A percentile compares a stretch with the other conserved stretches of the same genome.
phyloP scores from a whole-genome alignment of 495 filamentous ascomycete species.

The Cenococcum geophilum region DNA sequence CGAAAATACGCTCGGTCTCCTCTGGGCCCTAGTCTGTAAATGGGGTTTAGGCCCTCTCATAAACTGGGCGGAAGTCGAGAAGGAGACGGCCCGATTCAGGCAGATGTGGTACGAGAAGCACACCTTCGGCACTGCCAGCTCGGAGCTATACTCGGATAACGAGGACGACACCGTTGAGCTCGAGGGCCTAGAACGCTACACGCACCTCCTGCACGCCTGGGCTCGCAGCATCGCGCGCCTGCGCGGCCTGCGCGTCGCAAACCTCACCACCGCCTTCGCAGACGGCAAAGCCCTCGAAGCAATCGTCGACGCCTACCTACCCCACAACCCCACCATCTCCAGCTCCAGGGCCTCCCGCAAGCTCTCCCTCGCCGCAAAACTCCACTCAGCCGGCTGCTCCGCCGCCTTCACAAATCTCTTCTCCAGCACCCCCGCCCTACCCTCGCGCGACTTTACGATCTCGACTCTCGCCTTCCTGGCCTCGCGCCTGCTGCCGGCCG shows the following conservation, averaged over 20 bases:
- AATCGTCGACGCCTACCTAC: constrained; percentile 56
- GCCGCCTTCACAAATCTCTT: constrained; percentile 37
- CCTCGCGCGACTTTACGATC: constrained; percentile 50
- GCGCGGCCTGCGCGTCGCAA: constrained; percentile 46
- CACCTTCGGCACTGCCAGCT: constrained; percentile 16
- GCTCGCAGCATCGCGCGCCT: constrained; percentile 45
- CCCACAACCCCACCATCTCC: constrained; percentile 29
- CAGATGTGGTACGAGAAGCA: constrained; percentile 30
- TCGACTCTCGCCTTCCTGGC: constrained; percentile 56
- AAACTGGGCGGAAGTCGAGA: constrained; percentile 49
- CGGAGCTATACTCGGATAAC: constrained; percentile 19
- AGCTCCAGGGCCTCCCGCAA: not conserved
- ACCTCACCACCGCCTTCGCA: constrained; percentile 57
- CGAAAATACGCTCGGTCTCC: constrained; percentile 58
- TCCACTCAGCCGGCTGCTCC: constrained; percentile 36
- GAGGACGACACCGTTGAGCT: constrained; percentile 22
- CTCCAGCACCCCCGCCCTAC: constrained; percentile 18
- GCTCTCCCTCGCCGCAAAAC: constrained; percentile 28
- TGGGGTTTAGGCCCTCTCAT: constrained; percentile 52
- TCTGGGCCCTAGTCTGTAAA: constrained; percentile 57
- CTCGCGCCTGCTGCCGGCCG: constrained; percentile 53
- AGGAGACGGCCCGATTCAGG: constrained; percentile 43
- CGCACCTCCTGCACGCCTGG: constrained; percentile 50
- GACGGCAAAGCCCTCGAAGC: constrained; percentile 51
- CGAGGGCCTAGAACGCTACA: constrained; percentile 36